Evolutionary conservation across 176 grass and related monocot species (phyloP), one percentile per base, ranked within the genome.

Genomic region (Zea mays): DNA sequence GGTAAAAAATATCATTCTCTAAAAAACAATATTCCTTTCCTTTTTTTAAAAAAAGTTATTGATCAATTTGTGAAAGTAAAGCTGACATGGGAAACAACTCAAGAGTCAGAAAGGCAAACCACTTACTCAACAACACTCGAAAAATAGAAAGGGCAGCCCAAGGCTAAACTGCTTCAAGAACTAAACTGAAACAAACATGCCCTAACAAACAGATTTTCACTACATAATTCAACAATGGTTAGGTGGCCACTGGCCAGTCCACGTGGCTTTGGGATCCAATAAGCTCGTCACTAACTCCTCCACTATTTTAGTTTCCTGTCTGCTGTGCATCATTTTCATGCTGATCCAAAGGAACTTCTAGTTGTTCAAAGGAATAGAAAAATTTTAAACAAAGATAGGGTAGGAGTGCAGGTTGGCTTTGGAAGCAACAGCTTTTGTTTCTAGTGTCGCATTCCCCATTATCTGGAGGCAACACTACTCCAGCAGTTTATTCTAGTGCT

Each of bases 381-480:
- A 35, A 12, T 4, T 51, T 8, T 5, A 55, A 36, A 11, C 8
- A 54, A 19, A 15, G 7, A 10, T 4, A 43, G 33, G 15, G 35
- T 27, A 55, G 12, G 27, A 80, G 40, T 33, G 42, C 58, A 80
- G 70, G 49, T 41, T 74, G 50, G 55, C 27, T 67, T 36, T 51
- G 59, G 59, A 81, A 85, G 82, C 50, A 81, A 65, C 35, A 52
- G 14, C 71, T 45, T 65, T 81, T 77, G 71, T 76, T 85, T 88
- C 10, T 76, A 57, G 63, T 80, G 37, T 27, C 67, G 50, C 38
- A 19, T 13, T 62, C 44, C 4, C 49, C 59, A 39, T 64, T 82
- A 78, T 58, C 34, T 59, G 69, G 76, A 79, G 47, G 17, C 58
- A 27, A 27, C 52, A 74, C 15, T 39, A 33, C 21, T 61, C 36